Percentiles rank a stretch among this genome's conserved stretches.
These are phyloP conservation scores for Candida tammaniensis DNA, from an alignment of 805 yeast genomes.

Conservation along the genomic window DNA sequence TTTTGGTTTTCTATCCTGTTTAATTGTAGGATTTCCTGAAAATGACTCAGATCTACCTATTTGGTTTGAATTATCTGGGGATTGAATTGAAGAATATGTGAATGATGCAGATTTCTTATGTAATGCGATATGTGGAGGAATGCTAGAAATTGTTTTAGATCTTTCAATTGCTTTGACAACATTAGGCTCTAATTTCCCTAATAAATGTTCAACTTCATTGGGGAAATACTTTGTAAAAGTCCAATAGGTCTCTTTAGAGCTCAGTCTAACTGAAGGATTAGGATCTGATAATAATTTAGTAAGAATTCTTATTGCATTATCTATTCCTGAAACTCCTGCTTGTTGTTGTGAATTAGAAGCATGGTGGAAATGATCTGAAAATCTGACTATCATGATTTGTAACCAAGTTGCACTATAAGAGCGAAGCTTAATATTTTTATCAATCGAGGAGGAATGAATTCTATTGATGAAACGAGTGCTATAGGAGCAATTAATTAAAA, in stretches of 20 bases:
- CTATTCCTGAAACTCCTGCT: no score
- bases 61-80: constrained; percentile 2
- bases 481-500: constrained; percentile 55
- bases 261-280: constrained; percentile 73
- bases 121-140: neutral
- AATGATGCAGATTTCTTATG: constrained; percentile 6
- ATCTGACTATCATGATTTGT: constrained; percentile 56
- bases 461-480: constrained; percentile 49
- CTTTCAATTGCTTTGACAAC: constrained; percentile 61
- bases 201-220: constrained; percentile 41
- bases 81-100: constrained; percentile 3
- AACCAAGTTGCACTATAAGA: constrained; percentile 69
- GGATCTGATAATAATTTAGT: constrained; percentile 72
- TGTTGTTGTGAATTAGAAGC: constrained; percentile 3
- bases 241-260: constrained; percentile 77
- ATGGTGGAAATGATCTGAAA: constrained; percentile 28
- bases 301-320: constrained; percentile 48
- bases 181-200: constrained; percentile 40
- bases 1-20: constrained; percentile 22
- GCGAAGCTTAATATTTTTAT: constrained; percentile 71
- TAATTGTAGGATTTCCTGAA: no score
- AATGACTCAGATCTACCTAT: no score
- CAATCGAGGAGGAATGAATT: constrained; percentile 52
- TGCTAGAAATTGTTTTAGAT: constrained; percentile 42
- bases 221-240: constrained; percentile 55